Base-by-base conservation (phyloP, 495 filamentous ascomycete species). In the Achaetomiella virescens region DNA sequence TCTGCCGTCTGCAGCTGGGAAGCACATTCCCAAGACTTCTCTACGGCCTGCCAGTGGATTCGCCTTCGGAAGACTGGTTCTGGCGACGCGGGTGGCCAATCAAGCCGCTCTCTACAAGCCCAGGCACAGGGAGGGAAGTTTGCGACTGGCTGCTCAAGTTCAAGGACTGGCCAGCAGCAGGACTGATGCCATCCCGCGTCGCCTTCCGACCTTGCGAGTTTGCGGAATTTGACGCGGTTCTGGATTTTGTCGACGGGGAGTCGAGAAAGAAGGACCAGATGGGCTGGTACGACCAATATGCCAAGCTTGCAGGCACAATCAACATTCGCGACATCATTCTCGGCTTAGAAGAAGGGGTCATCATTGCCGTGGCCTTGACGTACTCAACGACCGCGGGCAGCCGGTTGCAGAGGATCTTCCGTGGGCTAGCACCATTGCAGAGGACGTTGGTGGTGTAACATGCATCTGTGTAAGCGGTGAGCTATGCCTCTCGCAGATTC, bases 1-100 rank as follows among this genome's bases (percentile, higher is more conserved):
- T 84, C 29, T 73, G 72, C 27, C 76, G 79, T 21, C 59, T 84
- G 33, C 81, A 83, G 48, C 72, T 85, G 20, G 82, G 82, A 27
- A 80, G 76, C 64, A 81, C 81, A 18, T 85, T 82, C 55, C 82
- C 82, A 36, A 77, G 82, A 37, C 66, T 85, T 6, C 68, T 84
- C 15, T 81, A 80, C 55, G 82, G 82, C 2, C 68, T 82, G 27
- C 79, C 81, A 14, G 52, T 68, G 10, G 75, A 79, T 36, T 66
- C 62, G 29, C 59, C 67, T 6, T 66, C 59, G 8, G 79, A 82
- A 44, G 72, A 76, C 22, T 85, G 82, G 82, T 84, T 85, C 60
- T 63, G 68, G 35, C 78, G 75, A 48, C 72, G 81, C 52, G 77
- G 75, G 31, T 85, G 82, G 82, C 71, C 72, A 44, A 67, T 84